Evolutionary conservation across 2,329 filamentous ascomycete species (phyloP).

Genomic region (Drechslerella coelobrocha): DNA sequence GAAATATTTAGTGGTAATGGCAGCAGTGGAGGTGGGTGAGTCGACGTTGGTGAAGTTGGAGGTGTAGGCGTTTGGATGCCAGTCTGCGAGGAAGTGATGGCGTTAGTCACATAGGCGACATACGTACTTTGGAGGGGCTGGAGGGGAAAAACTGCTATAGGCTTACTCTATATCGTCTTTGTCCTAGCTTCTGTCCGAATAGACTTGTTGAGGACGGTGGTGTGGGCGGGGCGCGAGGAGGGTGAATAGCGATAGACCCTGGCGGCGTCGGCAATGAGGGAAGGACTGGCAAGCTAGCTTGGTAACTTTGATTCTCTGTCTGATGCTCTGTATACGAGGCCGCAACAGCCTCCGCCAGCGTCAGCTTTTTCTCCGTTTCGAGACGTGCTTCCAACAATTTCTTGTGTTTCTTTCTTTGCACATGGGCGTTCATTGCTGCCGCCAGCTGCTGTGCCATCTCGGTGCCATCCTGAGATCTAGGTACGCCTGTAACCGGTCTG

Average conservation of each 20-base stretch:
- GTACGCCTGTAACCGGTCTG: background rate
- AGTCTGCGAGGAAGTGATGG: background rate
- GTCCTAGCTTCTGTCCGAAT: slow-evolving; percentile 12
- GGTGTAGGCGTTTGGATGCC: slow-evolving; percentile 24
- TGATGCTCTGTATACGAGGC: background rate
- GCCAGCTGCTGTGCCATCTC: background rate
- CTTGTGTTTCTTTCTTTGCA: background rate
- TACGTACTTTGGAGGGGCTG: background rate
- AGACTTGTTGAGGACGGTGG: slow-evolving; percentile 16
- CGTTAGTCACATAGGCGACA: slow-evolving; percentile 4
- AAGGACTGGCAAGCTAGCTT: slow-evolving; percentile 17
- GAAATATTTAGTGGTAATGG: slow-evolving; percentile 3
- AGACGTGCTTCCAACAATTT: slow-evolving; percentile 16
- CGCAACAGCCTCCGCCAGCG: slow-evolving; percentile 7
- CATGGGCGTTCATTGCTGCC: background rate
- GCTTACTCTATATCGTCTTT: slow-evolving; percentile 23
- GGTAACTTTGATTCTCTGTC: slow-evolving; percentile 9
- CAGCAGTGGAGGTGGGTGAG: slow-evolving; percentile 6
- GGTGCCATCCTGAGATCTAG: background rate
- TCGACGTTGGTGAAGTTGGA: slow-evolving; percentile 19
- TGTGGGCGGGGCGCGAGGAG: slow-evolving; percentile 21
- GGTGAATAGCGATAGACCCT: slow-evolving; percentile 22
- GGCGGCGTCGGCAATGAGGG: slow-evolving; percentile 41
- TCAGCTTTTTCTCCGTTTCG: slow-evolving; percentile 30
- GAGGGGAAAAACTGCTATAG: background rate